Evolutionary conservation across 192 early-diverging fungal genomes (phyloP).

Genomic region (Kickxella alabastrina): DNA sequence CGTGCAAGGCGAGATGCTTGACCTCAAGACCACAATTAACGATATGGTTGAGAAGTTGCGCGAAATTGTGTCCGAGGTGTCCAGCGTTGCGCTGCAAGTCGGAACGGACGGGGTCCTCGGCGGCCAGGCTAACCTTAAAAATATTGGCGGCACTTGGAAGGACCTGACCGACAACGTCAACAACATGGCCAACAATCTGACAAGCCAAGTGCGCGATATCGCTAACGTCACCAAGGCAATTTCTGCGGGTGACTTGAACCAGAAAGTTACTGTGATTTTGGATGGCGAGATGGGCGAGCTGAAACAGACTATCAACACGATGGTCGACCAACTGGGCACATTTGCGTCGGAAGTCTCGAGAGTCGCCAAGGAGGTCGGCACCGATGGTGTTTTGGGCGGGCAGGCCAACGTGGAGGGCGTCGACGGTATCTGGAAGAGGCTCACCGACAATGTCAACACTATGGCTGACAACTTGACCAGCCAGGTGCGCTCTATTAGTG

Average conservation of each 20-base stretch:
- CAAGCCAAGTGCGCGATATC: conserved; percentile 54
- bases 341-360: conserved; percentile 55
- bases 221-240: conserved; percentile 57
- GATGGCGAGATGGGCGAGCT: conserved; percentile 57
- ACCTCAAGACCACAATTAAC: conserved; percentile 49
- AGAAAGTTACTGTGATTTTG: conserved; percentile 49
- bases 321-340: conserved; percentile 54
- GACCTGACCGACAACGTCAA: conserved; percentile 54
- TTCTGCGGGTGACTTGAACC: conserved; percentile 50
- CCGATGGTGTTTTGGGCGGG: conserved; percentile 54
- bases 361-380: conserved; percentile 55
- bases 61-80: conserved; percentile 47
- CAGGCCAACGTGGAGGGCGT: conserved; percentile 42
- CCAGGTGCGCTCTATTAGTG: conserved; percentile 53
- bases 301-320: conserved; percentile 57
- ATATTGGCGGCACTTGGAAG: conserved; percentile 51
- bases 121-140: conserved; percentile 49
- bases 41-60: conserved; percentile 48
- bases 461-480: conserved; percentile 56
- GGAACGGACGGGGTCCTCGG: conserved; percentile 54
- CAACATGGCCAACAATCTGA: conserved; percentile 55
- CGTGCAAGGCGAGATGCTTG: conserved; percentile 44
- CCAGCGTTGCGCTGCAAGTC: conserved; percentile 51
- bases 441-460: conserved; percentile 54
- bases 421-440: conserved; percentile 11